Evolutionary conservation across 768 basidiomycete genomes (phyloP).

Genomic region (Boletus rubroflammeus): DNA sequence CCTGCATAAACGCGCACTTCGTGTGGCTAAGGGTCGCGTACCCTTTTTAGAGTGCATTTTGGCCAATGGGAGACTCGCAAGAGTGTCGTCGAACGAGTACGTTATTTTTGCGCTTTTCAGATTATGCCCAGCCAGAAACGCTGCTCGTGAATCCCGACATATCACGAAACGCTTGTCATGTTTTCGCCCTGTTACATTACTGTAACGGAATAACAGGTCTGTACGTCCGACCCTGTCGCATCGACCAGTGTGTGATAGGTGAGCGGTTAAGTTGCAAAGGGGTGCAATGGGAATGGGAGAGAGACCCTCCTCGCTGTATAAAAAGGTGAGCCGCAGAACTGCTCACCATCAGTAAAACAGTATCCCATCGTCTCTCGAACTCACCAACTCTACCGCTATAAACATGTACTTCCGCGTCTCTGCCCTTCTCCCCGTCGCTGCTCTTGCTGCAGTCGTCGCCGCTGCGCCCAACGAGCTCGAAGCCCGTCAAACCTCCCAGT

Average conservation of each 20-base stretch:
- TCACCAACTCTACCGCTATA: not conserved
- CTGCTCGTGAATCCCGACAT: not conserved
- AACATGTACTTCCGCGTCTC: conserved; percentile 9
- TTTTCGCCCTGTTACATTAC: not conserved
- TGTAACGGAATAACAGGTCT: not conserved
- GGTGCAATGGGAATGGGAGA: no score
- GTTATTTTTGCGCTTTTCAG: no score
- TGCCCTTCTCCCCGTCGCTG: conserved; percentile 9
- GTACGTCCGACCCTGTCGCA: not conserved
- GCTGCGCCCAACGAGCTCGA: conserved; percentile 8
- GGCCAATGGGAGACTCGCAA: no score
- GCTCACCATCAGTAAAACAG: not conserved
- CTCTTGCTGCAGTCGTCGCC: not conserved
- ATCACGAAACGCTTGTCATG: not conserved
- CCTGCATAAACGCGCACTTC: no score
- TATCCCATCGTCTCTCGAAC: not conserved
- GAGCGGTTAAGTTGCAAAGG: not conserved
- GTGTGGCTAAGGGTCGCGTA: no score
- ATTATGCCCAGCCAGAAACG: not conserved
- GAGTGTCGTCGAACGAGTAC: no score
- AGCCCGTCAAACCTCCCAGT: not conserved
- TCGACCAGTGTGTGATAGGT: not conserved
- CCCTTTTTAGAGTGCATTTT: no score
- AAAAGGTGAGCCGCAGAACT: not conserved
- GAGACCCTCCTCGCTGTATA: conserved; percentile 4